phyloP scores from a whole-genome alignment of 2,329 filamentous ascomycete genomes.

The Simplicillium aogashimaense region DNA sequence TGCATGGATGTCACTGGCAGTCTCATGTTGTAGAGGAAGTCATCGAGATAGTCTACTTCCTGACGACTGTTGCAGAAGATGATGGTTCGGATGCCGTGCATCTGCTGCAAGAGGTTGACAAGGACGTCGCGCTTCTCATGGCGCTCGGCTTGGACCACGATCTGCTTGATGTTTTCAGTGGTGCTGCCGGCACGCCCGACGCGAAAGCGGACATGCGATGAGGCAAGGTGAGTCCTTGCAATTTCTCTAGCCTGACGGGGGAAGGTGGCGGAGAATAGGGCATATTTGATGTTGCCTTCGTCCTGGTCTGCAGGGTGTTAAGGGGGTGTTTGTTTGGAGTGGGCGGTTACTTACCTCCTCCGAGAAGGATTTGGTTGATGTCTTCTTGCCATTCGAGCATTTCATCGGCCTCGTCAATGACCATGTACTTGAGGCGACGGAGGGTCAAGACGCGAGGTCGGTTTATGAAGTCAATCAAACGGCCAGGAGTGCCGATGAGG shows the following conservation, averaged over 20 bases:
- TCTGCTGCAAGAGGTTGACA: slow-evolving; percentile 60
- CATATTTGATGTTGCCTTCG: slow-evolving; percentile 55
- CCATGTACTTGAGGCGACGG: slow-evolving; percentile 64
- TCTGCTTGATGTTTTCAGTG: slow-evolving; percentile 74
- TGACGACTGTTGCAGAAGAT: slow-evolving; percentile 82
- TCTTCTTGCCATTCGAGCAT: slow-evolving; percentile 77
- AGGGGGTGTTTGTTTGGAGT: slow-evolving; percentile 6
- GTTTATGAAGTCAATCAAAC: slow-evolving; percentile 74
- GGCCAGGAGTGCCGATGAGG: slow-evolving; percentile 78
- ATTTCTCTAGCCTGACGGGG: slow-evolving; percentile 68
- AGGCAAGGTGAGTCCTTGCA: slow-evolving; percentile 64
- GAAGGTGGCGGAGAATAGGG: slow-evolving; percentile 95
- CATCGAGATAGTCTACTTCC: slow-evolving; percentile 74
- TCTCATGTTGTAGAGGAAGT: slow-evolving; percentile 71
- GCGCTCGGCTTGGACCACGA: slow-evolving; percentile 57
- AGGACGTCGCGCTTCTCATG: slow-evolving; percentile 60
- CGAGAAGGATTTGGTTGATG: slow-evolving; percentile 65
- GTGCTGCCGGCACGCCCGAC: slow-evolving; percentile 81
- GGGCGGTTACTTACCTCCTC: slow-evolving; percentile 56
- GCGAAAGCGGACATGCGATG: slow-evolving; percentile 68
- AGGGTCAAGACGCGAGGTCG: slow-evolving; percentile 60
- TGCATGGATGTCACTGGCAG: slow-evolving; percentile 86
- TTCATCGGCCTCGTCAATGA: slow-evolving; percentile 94
- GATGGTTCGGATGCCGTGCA: slow-evolving; percentile 67
- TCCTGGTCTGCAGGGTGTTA: slow-evolving; percentile 55